Conservation (phyloP, 108 stramenopile species). For the Schizochytrium sp. region DNA sequence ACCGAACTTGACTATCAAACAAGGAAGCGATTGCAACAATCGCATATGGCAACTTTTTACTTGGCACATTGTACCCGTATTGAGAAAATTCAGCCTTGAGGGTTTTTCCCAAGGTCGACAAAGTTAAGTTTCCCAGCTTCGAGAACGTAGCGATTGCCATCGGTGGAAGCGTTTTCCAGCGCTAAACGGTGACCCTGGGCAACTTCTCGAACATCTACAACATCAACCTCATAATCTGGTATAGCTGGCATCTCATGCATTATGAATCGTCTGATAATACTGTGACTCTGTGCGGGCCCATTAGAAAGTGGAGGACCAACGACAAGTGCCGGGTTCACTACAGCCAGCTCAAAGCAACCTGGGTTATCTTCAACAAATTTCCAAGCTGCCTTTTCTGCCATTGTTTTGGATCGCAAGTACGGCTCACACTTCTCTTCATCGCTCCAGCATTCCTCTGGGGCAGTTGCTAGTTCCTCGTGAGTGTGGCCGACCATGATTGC, state of each 20-base stretch:
- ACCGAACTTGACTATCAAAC: not conserved
- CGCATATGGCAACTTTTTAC: not conserved
- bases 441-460: slow-evolving; percentile 18
- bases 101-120: not conserved
- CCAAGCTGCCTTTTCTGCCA: slow-evolving; percentile 63
- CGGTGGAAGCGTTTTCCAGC: slow-evolving; percentile 10
- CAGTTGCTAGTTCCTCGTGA: not conserved
- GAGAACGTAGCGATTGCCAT: slow-evolving; percentile 57
- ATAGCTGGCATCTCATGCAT: slow-evolving; percentile 44
- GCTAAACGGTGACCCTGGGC: slow-evolving; percentile 53
- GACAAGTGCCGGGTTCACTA: slow-evolving; percentile 39
- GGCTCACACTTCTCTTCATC: slow-evolving; percentile 23
- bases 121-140: not conserved
- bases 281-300: not conserved
- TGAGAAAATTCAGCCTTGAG: not conserved
- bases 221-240: not conserved
- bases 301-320: not conserved
- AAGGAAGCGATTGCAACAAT: not conserved
- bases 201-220: slow-evolving; percentile 61
- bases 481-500: slow-evolving; percentile 52
- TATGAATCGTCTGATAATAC: slow-evolving; percentile 31
- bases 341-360: slow-evolving; percentile 41
- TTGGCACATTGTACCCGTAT: slow-evolving; percentile 45
- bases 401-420: slow-evolving; percentile 48
- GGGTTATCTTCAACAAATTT: slow-evolving; percentile 48